phyloP scores from a whole-genome alignment of 306 rosid genomes.

The Echinosophora koreensis region DNA sequence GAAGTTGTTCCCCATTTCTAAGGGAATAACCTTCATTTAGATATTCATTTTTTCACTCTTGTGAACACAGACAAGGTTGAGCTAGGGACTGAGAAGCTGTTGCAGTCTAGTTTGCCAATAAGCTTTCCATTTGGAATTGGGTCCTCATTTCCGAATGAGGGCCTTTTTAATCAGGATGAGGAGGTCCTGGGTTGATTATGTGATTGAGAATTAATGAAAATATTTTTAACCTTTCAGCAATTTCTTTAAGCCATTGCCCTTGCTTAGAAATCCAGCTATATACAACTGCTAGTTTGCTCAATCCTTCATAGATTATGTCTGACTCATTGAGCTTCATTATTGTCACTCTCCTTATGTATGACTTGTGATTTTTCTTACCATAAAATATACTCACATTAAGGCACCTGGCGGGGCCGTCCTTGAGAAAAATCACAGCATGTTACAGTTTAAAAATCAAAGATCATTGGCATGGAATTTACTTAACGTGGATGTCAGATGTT shows the following conservation, averaged over 20 bases:
- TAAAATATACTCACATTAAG: too few relatives aligned
- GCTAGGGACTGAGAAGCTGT: background rate
- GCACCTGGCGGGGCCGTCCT: too few relatives aligned
- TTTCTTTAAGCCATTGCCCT: background rate
- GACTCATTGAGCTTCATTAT: too few relatives aligned
- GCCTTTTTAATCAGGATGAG: background rate
- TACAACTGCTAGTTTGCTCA: too few relatives aligned
- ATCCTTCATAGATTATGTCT: too few relatives aligned
- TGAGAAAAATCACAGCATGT: too few relatives aligned
- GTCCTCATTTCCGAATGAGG: background rate
- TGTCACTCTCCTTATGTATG: too few relatives aligned
- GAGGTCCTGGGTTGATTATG: background rate
- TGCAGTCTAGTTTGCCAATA: background rate
- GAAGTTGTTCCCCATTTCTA: too few relatives aligned
- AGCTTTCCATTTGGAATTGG: constrained; percentile 11
- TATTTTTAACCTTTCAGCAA: background rate
- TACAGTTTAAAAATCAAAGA: constrained; percentile 23
- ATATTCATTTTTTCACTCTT: constrained; percentile 14
- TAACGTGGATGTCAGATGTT: constrained; percentile 14
- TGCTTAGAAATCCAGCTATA: too few relatives aligned
- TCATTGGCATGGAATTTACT: background rate
- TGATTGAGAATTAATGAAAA: background rate
- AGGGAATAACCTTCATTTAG: too few relatives aligned
- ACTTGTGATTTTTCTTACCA: too few relatives aligned
- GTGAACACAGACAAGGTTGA: background rate